These are phyloP conservation scores for Aspergillus fumigatiaffinis DNA, from an alignment of 2,329 filamentous ascomycete species.

Conservation along the genomic window DNA sequence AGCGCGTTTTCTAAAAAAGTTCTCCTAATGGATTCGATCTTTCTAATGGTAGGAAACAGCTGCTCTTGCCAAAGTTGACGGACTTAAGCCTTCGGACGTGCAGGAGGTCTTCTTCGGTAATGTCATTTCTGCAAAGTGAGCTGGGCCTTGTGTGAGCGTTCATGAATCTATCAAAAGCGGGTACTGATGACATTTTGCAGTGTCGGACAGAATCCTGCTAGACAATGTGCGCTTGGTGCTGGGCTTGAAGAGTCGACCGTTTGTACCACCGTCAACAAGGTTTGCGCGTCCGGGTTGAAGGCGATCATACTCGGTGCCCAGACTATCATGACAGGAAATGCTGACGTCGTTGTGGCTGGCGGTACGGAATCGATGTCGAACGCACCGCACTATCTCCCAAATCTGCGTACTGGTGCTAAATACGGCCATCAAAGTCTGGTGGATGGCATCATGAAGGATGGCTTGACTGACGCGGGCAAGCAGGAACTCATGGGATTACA, in stretches of 20 bases:
- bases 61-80: slow-evolving; percentile 79
- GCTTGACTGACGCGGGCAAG: slow-evolving; percentile 83
- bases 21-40: not conserved
- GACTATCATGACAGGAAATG: slow-evolving; percentile 95
- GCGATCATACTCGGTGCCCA: slow-evolving; percentile 91
- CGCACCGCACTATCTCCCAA: slow-evolving; percentile 89
- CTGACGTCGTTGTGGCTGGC: slow-evolving; percentile 86
- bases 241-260: slow-evolving; percentile 76
- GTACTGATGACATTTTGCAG: slow-evolving; percentile 44
- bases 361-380: slow-evolving; percentile 99
- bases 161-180: not conserved
- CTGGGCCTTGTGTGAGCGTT: slow-evolving; percentile 7
- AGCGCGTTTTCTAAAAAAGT: not conserved
- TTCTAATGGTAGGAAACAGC: slow-evolving; percentile 38
- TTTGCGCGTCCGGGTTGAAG: slow-evolving; percentile 94
- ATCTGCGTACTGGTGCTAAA: slow-evolving; percentile 80
- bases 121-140: slow-evolving; percentile 91
- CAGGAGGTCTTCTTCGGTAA: slow-evolving; percentile 98
- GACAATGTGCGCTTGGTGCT: slow-evolving; percentile 86
- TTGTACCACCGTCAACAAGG: slow-evolving; percentile 96
- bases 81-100: slow-evolving; percentile 83
- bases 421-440: slow-evolving; percentile 87
- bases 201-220: slow-evolving; percentile 91
- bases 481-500: slow-evolving; percentile 95
- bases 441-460: slow-evolving; percentile 91